Evolutionary conservation across 1,284 basidiomycete genomes (phyloP).

Genomic region (Trichosporon coremiiforme): DNA sequence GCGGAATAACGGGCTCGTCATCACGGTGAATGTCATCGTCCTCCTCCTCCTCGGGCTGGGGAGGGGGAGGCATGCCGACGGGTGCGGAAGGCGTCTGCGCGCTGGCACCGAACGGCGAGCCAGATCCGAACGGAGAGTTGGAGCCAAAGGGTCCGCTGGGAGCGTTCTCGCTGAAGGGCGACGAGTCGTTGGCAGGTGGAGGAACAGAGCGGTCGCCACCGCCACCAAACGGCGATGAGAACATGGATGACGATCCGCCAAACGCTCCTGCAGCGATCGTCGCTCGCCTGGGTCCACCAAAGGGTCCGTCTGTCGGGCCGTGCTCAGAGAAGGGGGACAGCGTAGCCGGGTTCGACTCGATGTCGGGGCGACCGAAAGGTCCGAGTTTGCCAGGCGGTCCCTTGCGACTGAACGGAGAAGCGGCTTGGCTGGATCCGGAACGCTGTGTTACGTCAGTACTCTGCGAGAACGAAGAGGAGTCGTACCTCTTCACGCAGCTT

Average conservation of each 20-base stretch:
- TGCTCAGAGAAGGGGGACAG: slow-evolving; percentile 56
- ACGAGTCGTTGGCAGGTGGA: slow-evolving; percentile 23
- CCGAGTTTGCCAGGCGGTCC: slow-evolving; percentile 71
- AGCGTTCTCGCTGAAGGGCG: slow-evolving; percentile 40
- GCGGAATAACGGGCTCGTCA: slow-evolving; percentile 48
- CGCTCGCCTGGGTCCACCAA: slow-evolving; percentile 35
- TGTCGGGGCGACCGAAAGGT: slow-evolving; percentile 64
- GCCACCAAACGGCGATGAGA: slow-evolving; percentile 41
- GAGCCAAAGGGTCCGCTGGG: slow-evolving; percentile 29
- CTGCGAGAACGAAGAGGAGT: slow-evolving; percentile 30
- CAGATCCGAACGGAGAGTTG: slow-evolving; percentile 29
- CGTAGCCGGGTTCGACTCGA: slow-evolving; percentile 55
- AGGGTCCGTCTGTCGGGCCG: slow-evolving; percentile 51
- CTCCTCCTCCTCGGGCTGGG: slow-evolving; percentile 41
- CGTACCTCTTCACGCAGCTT: slow-evolving; percentile 51
- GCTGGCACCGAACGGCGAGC: slow-evolving; percentile 49
- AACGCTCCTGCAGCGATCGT: slow-evolving; percentile 16
- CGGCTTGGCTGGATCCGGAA: slow-evolving; percentile 9
- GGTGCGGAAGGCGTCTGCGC: slow-evolving; percentile 63
- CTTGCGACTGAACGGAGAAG: slow-evolving; percentile 23
- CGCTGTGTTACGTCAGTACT: slow-evolving; percentile 21
- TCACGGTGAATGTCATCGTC: slow-evolving; percentile 30
- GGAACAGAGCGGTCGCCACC: slow-evolving; percentile 3
- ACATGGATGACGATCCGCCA: slow-evolving; percentile 13
- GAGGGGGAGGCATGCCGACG: slow-evolving; percentile 59